Base-by-base conservation (phyloP, 106 monocot genomes). In the Dendrobium nobile region DNA sequence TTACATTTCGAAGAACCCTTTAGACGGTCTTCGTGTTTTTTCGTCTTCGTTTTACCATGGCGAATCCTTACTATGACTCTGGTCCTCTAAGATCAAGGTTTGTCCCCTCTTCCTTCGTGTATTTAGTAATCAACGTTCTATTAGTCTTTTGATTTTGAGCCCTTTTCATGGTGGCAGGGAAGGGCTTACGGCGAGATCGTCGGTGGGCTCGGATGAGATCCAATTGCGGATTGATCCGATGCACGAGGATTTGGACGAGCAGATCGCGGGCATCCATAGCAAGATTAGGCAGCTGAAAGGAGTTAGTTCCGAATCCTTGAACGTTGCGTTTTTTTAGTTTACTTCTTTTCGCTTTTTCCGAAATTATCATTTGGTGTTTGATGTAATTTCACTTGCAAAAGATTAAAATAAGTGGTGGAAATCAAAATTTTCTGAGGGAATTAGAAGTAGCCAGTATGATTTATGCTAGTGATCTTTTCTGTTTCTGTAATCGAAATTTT, bases 191-290 rank as follows among this genome's bases (percentile, higher is more conserved):
- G 11, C 81, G 9, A 81, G 92, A 55, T 80, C 85, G 7, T 79
- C 54, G 24, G 75, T 45, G 43, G 77, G 75, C 47, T 78, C 95
- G 1, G 90, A 87, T 48, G 92, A 95, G 85, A 86, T 95, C 54
- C 92, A 90, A 68, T 54, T 95, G 82, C 85, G 85, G 83, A 95
- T 95, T 72, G 92, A 95, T 73, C 92, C 90, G 43, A 87, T 95
- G 78, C 84, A 90, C 45, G 87, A 70, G 4, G 90, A 95, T 54
- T 74, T 95, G 85, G 95, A 95, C 76, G 90, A 92, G 13, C 83
- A 87, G 41, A 90, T 92, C 87, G 72, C 82, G 24, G 94, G 88
- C 1, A 92, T 95, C 73, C 85, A 85, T 72, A 74, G 77, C 26
- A 84, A 95, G 85, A 78, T 95, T 65, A 67, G 80, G 10, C 79